A percentile compares a stretch with the other conserved stretches of the same genome.
Conservation (phyloP, 2,329 filamentous ascomycete genomes). For the Pseudogymnoascus sp. region DNA sequence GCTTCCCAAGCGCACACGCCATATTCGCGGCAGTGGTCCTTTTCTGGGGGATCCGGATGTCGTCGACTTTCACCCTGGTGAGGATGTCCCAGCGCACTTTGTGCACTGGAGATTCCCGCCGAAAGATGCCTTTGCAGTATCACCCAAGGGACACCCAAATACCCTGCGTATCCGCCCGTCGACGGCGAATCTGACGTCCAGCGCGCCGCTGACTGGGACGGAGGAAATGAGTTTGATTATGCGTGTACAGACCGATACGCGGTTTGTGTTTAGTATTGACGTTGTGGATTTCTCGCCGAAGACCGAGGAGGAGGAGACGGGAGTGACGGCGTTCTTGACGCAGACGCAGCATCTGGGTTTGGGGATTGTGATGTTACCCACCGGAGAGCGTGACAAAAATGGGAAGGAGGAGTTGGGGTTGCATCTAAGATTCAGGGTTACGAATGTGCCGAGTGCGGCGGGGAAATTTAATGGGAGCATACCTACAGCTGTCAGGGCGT, state of each 20-base stretch:
- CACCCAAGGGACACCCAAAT: slow-evolving; percentile 34
- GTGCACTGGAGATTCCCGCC: slow-evolving; percentile 48
- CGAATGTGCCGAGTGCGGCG: background rate
- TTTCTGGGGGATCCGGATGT: slow-evolving; percentile 37
- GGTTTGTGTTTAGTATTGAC: slow-evolving; percentile 44
- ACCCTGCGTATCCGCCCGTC: slow-evolving; percentile 42
- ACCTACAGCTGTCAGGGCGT: slow-evolving; percentile 31
- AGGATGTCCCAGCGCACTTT: slow-evolving; percentile 44
- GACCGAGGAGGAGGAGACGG: slow-evolving; percentile 39
- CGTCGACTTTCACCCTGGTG: slow-evolving; percentile 39
- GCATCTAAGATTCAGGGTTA: background rate
- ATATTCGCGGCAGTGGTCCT: slow-evolving; percentile 35
- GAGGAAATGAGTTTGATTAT: slow-evolving; percentile 45
- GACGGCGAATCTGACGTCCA: slow-evolving; percentile 45
- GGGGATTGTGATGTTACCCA: slow-evolving; percentile 26
- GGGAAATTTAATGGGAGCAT: slow-evolving; percentile 36
- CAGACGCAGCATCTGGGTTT: slow-evolving; percentile 47
- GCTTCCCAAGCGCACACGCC: slow-evolving; percentile 30
- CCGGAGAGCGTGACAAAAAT: background rate
- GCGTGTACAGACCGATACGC: slow-evolving; percentile 45
- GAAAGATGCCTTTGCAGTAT: slow-evolving; percentile 38
- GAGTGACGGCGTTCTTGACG: slow-evolving; percentile 45
- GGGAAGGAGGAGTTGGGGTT: background rate
- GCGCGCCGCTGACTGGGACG: slow-evolving; percentile 41
- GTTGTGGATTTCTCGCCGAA: slow-evolving; percentile 35